phyloP scores from a whole-genome alignment of 176 grass and related monocot genomes.

The Cenchrus purpureus region DNA sequence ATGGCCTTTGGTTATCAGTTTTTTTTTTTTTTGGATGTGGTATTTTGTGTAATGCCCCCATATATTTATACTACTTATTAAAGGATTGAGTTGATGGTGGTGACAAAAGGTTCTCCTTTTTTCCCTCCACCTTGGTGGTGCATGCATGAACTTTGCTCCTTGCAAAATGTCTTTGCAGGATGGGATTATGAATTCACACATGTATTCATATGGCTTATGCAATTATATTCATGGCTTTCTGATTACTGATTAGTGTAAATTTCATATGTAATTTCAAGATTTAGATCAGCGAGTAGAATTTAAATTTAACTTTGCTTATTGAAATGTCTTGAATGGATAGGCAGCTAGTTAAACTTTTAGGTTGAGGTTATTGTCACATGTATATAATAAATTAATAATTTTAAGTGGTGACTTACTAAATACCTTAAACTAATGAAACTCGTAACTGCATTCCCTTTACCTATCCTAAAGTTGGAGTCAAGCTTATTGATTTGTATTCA shows the following conservation, averaged over 20 bases:
- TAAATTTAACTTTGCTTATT: slow-evolving; percentile 7
- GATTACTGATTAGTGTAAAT: not conserved
- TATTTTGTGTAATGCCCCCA: not conserved
- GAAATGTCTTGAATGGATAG: not conserved
- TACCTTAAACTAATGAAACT: not conserved
- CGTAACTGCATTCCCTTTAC: not conserved
- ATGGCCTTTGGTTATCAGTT: slow-evolving; percentile 22
- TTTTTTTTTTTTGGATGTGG: not conserved
- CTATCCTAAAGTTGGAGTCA: slow-evolving; percentile 6
- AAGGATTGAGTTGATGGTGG: not conserved
- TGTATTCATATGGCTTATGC: not conserved
- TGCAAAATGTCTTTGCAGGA: not conserved
- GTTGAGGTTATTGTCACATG: not conserved
- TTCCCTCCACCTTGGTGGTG: not conserved
- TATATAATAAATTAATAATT: not conserved
- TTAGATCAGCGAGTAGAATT: not conserved
- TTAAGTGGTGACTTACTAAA: slow-evolving; percentile 5
- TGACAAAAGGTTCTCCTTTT: not conserved
- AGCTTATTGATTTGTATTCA: slow-evolving; percentile 29
- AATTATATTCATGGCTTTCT: too few species aligned
- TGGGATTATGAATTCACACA: not conserved
- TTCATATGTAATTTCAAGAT: not conserved
- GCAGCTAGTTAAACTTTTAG: not conserved
- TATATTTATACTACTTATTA: not conserved
- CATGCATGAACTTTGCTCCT: slow-evolving; percentile 8